These are phyloP conservation scores for Exophiala calicioides DNA, from an alignment of 2,329 filamentous ascomycete species.

Conservation along the genomic window DNA sequence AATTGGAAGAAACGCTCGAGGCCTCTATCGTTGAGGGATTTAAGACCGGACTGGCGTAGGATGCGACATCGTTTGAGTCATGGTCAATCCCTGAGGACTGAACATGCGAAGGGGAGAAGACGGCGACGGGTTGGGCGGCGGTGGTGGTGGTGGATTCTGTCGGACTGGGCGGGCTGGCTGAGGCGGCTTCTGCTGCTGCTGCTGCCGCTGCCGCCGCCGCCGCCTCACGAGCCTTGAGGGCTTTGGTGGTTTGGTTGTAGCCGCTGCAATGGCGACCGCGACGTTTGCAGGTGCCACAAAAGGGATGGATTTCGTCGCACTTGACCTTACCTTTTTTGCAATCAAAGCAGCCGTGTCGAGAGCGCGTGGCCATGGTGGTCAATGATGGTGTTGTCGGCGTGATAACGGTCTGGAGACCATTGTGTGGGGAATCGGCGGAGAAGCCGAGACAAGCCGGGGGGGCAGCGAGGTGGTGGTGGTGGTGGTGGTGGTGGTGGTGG, in stretches of 20 bases:
- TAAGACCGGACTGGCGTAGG: background rate
- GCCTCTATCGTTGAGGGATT: background rate
- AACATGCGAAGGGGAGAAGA: no score
- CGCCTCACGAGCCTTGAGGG: constrained; percentile 3
- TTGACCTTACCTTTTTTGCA: constrained; percentile 27
- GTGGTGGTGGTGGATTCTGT: no score
- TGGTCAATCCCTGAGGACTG: background rate
- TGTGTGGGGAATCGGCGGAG: no score
- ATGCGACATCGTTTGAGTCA: background rate
- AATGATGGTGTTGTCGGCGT: background rate
- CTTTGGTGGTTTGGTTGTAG: constrained; percentile 25
- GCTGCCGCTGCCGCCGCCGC: no score
- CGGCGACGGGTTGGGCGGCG: no score
- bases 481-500: no score
- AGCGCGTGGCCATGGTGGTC: constrained; percentile 13
- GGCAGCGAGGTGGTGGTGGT: no score
- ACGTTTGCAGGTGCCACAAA: constrained; percentile 39
- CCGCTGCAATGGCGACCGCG: constrained; percentile 36
- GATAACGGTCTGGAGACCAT: background rate
- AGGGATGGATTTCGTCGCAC: constrained; percentile 25
- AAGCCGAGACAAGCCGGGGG: background rate
- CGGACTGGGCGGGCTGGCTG: no score
- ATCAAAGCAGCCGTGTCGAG: constrained; percentile 23
- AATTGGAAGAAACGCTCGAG: background rate
- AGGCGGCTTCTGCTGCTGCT: no score